Base-by-base conservation (phyloP, 2,329 filamentous ascomycete genomes). In the Daldinia sp. region DNA sequence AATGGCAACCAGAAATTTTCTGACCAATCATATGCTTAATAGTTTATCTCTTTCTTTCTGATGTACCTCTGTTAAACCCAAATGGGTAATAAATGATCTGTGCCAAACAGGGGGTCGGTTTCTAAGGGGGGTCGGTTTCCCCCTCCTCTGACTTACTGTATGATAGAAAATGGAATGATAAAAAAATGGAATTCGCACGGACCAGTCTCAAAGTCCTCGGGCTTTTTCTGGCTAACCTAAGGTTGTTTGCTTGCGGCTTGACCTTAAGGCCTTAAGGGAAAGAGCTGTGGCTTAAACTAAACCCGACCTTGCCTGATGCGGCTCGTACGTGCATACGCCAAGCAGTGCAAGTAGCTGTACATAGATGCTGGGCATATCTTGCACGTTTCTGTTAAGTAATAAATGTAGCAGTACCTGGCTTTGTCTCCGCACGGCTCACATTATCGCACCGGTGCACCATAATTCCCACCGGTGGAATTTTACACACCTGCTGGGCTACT, bases 401-500 rank as follows among this genome's bases (percentile, higher is more conserved):
- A 13, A 3, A 9, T 13, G 43, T 48, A 48, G 8, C 43, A 29
- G 8, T 48, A 48, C 43, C 19, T 48, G 1, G 6, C 35, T 43
- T 3, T 27, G n/a, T 25, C 8, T 5, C 8, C 19, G 47, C 45
- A 51, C 48, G 2, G 55, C 21, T 48, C 45, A 35, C 17, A 21
- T 15, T 10, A 32, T 30, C 30, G 25, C 34, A n/a, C 45, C 45
- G 45, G 32, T 29, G 17, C 41, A 53, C 32, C 43, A 53, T 39
- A 41, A 54, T 43, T 55, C 27, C 34, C 29, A 45, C 29, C 11
- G 37, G 34, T 48, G 57, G 57, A 48, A 54, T 48, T 48, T 32
- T n/a, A n/a, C n/a, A n/a, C n/a, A 51, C 30, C 19, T 43, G 48
- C 58, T 64, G 60, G 64, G 63, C n/a, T n/a, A n/a, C n/a, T n/a